Conservation (phyloP, 306 rosid species). For the peach (Prunus persica) region Prunus_persica_NCBIv2 NC_034015.1:12072001-12072500, state of each 20-base stretch:
- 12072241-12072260: conserved; percentile 18
- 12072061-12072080: background rate
- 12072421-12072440: conserved; percentile 29
- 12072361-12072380: conserved; percentile 23
- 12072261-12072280: conserved; percentile 75
- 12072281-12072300: conserved; percentile 90
- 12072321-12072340: conserved; percentile 23
- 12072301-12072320: conserved; percentile 49
- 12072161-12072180: background rate
- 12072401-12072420: conserved; percentile 19
- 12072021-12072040: background rate
- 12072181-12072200: background rate
- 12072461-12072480: conserved; percentile 41
- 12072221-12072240: conserved; percentile 3
- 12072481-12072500: conserved; percentile 69
- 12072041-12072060: background rate
- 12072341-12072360: conserved; percentile 43
- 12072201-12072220: conserved; percentile 7
- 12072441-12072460: conserved; percentile 40
- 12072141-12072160: background rate
- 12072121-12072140: background rate
- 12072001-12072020: background rate
- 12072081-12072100: background rate
- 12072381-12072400: conserved; percentile 23
- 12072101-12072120: background rate